A percentile compares a stretch with the other conserved stretches of the same genome.
Conservation (phyloP, 202 grass and related monocot genomes). For the Schoenoplectus tabernaemontani region DNA sequence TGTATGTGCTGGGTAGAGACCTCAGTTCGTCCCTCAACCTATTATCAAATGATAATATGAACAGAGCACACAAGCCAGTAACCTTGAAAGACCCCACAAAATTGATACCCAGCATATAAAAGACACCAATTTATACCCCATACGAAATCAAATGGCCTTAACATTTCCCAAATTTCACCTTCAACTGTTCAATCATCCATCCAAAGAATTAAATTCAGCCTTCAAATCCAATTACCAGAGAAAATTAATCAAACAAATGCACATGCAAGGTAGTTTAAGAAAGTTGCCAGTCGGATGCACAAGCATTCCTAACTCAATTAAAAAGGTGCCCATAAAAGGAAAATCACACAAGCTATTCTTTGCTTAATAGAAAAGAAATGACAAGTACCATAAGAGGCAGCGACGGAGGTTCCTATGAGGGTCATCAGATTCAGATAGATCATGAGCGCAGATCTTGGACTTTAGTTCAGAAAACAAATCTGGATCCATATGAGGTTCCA, state of each 20-base stretch:
- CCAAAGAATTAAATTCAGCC: neutral
- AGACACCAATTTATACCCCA: neutral
- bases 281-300: neutral
- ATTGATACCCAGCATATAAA: neutral
- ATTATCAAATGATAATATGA: neutral
- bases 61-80: neutral
- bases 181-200: neutral
- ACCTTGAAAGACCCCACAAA: neutral
- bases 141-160: neutral
- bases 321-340: neutral
- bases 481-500: slow-evolving; percentile 79
- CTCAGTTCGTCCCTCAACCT: slow-evolving; percentile 95
- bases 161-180: neutral
- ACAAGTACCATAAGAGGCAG: slow-evolving; percentile 72
- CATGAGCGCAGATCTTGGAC: slow-evolving; percentile 58
- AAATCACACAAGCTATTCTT: slow-evolving; percentile 36
- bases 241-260: neutral
- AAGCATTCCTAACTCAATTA: neutral
- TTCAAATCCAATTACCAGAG: neutral
- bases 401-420: slow-evolving; percentile 45
- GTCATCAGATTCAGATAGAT: slow-evolving; percentile 69
- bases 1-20: slow-evolving; percentile 67
- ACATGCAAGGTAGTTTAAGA: neutral
- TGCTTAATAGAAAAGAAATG: neutral
- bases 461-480: slow-evolving; percentile 63